Conservation (phyloP, 2,329 filamentous ascomycete species). For the Fusarium musae region DNA sequence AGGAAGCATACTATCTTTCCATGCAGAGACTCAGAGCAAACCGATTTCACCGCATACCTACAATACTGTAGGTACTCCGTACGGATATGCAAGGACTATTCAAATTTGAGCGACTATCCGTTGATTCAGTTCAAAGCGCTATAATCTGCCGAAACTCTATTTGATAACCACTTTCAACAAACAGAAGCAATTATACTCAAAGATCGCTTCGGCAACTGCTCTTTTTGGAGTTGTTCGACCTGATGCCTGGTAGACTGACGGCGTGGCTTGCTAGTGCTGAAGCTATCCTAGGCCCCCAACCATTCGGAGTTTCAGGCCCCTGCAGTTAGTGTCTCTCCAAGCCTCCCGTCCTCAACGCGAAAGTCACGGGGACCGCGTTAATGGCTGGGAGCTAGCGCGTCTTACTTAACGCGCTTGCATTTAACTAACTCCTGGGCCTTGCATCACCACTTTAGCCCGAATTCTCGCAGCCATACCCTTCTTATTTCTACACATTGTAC, state of each 20-base stretch:
- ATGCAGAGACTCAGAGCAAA: background rate
- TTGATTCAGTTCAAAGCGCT: background rate
- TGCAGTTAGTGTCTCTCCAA: constrained; percentile 8
- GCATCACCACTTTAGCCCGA: constrained; percentile 29
- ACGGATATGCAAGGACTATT: background rate
- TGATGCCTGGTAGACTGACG: constrained; percentile 17
- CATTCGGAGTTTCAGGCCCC: constrained; percentile 29
- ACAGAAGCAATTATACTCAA: background rate
- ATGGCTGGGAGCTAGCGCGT: constrained; percentile 37
- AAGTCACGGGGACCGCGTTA: constrained; percentile 40
- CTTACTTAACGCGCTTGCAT: constrained; percentile 30
- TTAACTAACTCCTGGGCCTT: constrained; percentile 26
- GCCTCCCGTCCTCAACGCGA: constrained; percentile 27
- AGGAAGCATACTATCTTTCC: background rate
- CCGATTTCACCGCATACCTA: background rate
- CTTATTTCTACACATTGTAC: constrained; percentile 6
- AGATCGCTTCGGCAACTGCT: constrained; percentile 7
- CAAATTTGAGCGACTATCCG: background rate
- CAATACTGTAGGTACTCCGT: background rate
- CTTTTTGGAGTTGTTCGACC: background rate
- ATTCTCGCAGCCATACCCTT: constrained; percentile 15
- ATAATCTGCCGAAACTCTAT: background rate
- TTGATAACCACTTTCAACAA: background rate
- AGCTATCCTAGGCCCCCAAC: constrained; percentile 28
- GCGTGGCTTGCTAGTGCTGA: constrained; percentile 25